phyloP scores from a whole-genome alignment of 208 protist species.

The Leishmania arabica region DNA sequence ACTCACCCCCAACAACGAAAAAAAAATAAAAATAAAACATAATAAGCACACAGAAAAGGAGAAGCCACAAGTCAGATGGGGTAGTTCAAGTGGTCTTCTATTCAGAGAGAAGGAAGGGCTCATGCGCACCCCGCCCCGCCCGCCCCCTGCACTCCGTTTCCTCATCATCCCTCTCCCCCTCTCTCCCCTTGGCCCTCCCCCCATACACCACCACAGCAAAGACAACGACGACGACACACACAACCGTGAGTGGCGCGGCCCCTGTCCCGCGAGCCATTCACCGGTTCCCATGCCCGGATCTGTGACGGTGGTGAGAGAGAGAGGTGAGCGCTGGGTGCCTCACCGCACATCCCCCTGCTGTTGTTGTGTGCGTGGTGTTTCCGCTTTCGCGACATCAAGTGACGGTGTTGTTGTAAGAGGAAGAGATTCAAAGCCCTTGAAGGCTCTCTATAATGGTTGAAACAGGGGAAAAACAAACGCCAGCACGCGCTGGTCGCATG shows the following conservation, averaged over 20 bases:
- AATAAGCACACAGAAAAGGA: not conserved
- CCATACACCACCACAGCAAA: no score
- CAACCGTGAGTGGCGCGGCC: no score
- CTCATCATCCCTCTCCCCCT: no score
- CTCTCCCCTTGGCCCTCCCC: no score
- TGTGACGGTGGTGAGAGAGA: not conserved
- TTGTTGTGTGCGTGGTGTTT: not conserved
- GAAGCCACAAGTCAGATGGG: not conserved
- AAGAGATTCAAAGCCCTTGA: not conserved
- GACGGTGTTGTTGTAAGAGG: not conserved
- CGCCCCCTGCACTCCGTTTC: no score
- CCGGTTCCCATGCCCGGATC: not conserved
- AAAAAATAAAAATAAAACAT: not conserved
- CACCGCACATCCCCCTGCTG: not conserved
- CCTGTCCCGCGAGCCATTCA: not conserved
- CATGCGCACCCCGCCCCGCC: no score
- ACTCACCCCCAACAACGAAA: not conserved
- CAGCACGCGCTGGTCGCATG: not conserved
- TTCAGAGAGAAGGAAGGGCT: no score
- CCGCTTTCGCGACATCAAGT: not conserved
- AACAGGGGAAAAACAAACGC: not conserved
- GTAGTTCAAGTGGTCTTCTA: no score
- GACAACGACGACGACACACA: no score
- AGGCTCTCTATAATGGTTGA: not conserved
- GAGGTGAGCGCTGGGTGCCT: not conserved